Base-by-base conservation (phyloP, 2,329 filamentous ascomycete genomes). In the Trichophyton benhamiae region DNA sequence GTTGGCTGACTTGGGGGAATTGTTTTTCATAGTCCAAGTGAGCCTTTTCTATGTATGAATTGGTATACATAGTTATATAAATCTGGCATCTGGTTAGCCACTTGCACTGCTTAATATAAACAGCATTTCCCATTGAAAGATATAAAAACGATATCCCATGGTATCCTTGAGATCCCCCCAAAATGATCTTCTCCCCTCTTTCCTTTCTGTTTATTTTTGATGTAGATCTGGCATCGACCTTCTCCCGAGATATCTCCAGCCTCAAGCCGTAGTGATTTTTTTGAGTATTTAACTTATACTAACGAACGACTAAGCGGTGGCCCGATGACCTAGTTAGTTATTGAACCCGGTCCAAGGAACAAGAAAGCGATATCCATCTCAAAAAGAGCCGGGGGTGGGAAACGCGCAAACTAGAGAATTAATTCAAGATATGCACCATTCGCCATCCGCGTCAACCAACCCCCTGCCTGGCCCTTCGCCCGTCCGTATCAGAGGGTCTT, bases 321-420 rank as follows among this genome's bases (percentile, higher is more conserved):
- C 52, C 52, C 27, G 52, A 55, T 55, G 52, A 55, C 52, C 52
- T n/a, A n/a, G n/a, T n/a, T n/a, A n/a, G n/a, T 55, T 27, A 8
- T 17, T 2, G 20, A 52, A 52, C 46, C 46, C 25, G 20, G 46
- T 52, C 46, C 25, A 52, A 52, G 46, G 25, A 27, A n/a, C 20
- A 25, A 52, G 25, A 22, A 49, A 52, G 46, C 30, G 22, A 38
- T 9, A 22, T 11, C 22, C 11, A 48, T 25, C 44, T 48, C 20
- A 20, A 25, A 25, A 30, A 30, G 27, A 48, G 9, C 44, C 17
- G 11, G 42, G 42, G 17, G 42, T n/a, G 38, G 38, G 38, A 15
- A 41, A 15, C 38, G 25, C 25, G 20, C 20, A 27, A 4, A 27
- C 27, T 1, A 30, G 27, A 30, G 27, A 30, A 7, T 30, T 30